Evolutionary conservation across 352 stramenopile genomes (phyloP).

Genomic region (Globisporangium canariense): DNA sequence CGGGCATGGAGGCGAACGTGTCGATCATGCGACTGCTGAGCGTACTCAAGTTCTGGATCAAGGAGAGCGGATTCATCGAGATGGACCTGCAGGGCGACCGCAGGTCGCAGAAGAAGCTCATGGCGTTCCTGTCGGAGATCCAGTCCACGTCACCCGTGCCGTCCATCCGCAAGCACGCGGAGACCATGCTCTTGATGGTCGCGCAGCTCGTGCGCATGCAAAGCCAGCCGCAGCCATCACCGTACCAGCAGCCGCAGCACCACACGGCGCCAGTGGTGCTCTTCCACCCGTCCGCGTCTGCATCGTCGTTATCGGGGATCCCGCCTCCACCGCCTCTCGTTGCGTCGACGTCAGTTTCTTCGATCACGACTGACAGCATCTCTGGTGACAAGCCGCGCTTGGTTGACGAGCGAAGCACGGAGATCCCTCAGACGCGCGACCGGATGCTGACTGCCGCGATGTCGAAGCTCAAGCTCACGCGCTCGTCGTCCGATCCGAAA

Average conservation of each 20-base stretch:
- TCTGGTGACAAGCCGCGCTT: constrained; percentile 17
- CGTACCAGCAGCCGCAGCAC: constrained; percentile 8
- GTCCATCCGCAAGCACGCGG: constrained; percentile 73
- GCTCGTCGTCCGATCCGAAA: constrained; percentile 77
- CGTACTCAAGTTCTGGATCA: constrained; percentile 89
- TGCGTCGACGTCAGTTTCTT: constrained; percentile 30
- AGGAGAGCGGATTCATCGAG: constrained; percentile 83
- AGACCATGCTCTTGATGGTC: constrained; percentile 64
- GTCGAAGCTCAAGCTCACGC: constrained; percentile 59
- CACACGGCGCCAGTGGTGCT: constrained; percentile 9
- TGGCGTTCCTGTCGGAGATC: constrained; percentile 73
- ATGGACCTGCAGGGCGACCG: constrained; percentile 65
- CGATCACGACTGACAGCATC: constrained; percentile 21
- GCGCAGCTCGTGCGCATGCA: constrained; percentile 55
- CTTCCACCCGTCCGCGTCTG: constrained; percentile 9
- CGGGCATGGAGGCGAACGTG: constrained; percentile 74
- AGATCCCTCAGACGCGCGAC: constrained; percentile 10
- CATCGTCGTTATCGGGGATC: not conserved
- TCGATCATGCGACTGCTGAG: constrained; percentile 86
- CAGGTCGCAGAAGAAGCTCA: constrained; percentile 70
- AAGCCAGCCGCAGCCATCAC: constrained; percentile 34
- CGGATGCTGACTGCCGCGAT: constrained; percentile 47
- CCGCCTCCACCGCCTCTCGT: constrained; percentile 26
- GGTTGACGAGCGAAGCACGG: constrained; percentile 22
- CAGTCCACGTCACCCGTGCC: constrained; percentile 66